These are phyloP conservation scores for Myrmaecium sp. DNA, from an alignment of 2,329 filamentous ascomycete species.

Conservation along the genomic window DNA sequence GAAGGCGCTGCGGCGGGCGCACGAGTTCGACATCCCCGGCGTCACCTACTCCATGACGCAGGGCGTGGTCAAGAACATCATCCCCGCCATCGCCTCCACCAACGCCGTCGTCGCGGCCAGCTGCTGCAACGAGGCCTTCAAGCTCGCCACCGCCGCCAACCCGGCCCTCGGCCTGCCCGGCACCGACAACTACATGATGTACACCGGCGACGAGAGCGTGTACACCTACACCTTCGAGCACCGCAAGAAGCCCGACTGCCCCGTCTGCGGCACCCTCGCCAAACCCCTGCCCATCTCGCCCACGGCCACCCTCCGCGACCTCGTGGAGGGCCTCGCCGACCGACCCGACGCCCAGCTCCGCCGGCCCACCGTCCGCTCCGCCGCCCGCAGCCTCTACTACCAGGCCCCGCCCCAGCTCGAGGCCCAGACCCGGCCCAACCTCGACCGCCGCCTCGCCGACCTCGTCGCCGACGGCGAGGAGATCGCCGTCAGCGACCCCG, in stretches of 20 bases:
- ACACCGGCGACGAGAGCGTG: conserved; percentile 85
- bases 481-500: conserved; percentile 83
- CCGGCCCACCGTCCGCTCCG: conserved; percentile 69
- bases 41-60: conserved; percentile 94
- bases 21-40: conserved; percentile 78
- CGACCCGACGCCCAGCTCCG: conserved; percentile 85
- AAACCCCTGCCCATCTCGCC: conserved; percentile 58
- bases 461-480: conserved; percentile 71
- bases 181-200: conserved; percentile 89
- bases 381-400: conserved; percentile 80
- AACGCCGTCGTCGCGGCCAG: conserved; percentile 92
- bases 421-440: conserved; percentile 67
- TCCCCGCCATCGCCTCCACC: conserved; percentile 92
- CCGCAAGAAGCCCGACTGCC: conserved; percentile 85
- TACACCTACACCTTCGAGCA: conserved; percentile 97
- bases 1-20: conserved; percentile 62
- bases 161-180: conserved; percentile 61
- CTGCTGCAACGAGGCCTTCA: conserved; percentile 94
- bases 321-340: conserved; percentile 68
- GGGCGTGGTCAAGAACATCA: conserved; percentile 98
- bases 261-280: conserved; percentile 75
- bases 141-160: conserved; percentile 71
- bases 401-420: conserved; percentile 68
- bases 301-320: conserved; percentile 58
- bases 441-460: conserved; percentile 60